Base-by-base conservation (phyloP, 2,329 filamentous ascomycete species). In the Pseudogymnoascus sp. region DNA sequence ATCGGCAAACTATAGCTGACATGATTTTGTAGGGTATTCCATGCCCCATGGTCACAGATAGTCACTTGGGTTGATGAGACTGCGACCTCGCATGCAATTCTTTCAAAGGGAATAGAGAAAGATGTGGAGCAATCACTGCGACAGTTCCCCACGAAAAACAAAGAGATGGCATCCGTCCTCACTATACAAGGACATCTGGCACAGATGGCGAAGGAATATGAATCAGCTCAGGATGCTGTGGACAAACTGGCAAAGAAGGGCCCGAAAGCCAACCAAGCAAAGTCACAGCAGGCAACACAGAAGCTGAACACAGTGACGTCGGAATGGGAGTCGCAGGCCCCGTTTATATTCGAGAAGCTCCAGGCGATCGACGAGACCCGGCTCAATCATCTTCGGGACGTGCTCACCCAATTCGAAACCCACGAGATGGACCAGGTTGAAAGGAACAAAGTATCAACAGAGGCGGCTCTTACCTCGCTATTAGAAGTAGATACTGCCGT, bases 291-390 rank as follows among this genome's bases (percentile, higher is more conserved):
- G 66, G 92, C 91, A 11, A 82, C 85, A 10, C 80, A 85, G 17
- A 88, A 87, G 67, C 84, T 96, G 46, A 90, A 96, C 67, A 86
- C 86, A 65, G 88, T 91, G n/a, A 85, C 82, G 50, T 83, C 88
- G 68, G 89, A 96, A 73, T 99, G 95, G 95, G 88, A 96, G 63
- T 92, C 91, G 0, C 92, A 96, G 75, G 91, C 95, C 13, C 95
- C 95, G 1, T 97, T 91, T 75, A 89, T 97, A 65, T 97, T 96
- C 72, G 95, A 99, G 76, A 89, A 88, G 65, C 83, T 99, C 26
- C 95, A 99, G 74, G 88, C 90, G 5, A 80, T 96, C 33, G 95
- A 99, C 72, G 95, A 99, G 78, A 88, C 85, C 69, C 86, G 95
- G 63, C 80, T 96, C 68, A 96, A 97, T 75, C 89, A 96, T 72